Percentiles rank a stretch among this genome's conserved stretches.
These are phyloP conservation scores for Oxytropis ochrocephala DNA, from an alignment of 306 rosid genomes.

Conservation along the genomic window DNA sequence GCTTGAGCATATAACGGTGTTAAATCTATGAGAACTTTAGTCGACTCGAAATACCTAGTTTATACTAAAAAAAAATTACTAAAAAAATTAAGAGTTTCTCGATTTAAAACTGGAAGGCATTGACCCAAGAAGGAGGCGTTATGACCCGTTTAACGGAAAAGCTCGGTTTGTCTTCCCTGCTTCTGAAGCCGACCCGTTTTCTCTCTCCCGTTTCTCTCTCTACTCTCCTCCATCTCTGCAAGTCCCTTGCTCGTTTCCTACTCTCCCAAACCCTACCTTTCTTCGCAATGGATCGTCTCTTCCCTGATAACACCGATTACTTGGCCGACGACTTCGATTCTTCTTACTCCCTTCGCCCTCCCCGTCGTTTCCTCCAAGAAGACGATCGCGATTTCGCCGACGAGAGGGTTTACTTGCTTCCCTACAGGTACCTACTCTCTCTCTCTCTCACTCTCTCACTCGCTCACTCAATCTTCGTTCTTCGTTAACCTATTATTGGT, in stretches of 20 bases:
- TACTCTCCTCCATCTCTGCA: slow-evolving; percentile 59
- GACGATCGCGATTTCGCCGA: slow-evolving; percentile 26
- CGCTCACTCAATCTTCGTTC: neutral
- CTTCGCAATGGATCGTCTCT: slow-evolving; percentile 52
- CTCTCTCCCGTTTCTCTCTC: slow-evolving; percentile 55
- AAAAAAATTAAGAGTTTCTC: neutral
- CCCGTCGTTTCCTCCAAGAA: slow-evolving; percentile 48
- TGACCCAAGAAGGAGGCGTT: slow-evolving; percentile 18
- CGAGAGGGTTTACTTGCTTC: slow-evolving; percentile 59
- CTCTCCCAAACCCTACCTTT: slow-evolving; percentile 54
- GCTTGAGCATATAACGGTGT: too few relatives aligned
- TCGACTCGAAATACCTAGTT: too few relatives aligned
- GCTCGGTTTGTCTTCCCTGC: slow-evolving; percentile 38
- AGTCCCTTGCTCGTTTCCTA: slow-evolving; percentile 42
- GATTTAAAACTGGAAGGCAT: slow-evolving; percentile 7
- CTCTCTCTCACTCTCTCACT: neutral
- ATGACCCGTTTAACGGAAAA: slow-evolving; percentile 59
- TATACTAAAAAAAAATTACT: too few relatives aligned
- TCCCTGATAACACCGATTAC: slow-evolving; percentile 19
- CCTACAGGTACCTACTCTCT: slow-evolving; percentile 37
- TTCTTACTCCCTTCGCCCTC: slow-evolving; percentile 31
- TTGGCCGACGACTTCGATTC: slow-evolving; percentile 44
- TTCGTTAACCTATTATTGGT: neutral
- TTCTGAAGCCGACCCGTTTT: slow-evolving; percentile 45
- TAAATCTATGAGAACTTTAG: too few relatives aligned